Base-by-base conservation (phyloP, 2,329 filamentous ascomycete genomes). In the Diaporthe sp. region DNA sequence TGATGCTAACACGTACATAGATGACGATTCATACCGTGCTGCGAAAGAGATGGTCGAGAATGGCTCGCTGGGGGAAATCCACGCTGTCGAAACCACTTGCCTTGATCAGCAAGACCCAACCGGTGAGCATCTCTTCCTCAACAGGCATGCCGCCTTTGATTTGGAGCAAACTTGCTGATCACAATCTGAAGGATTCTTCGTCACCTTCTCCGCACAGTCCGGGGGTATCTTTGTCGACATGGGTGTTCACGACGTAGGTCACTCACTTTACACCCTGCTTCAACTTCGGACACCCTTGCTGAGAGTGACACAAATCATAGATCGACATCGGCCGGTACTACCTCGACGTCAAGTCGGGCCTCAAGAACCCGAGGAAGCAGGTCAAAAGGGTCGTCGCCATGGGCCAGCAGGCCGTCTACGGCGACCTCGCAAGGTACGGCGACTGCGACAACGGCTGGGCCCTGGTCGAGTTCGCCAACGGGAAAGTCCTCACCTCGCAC, bases 391-490 rank as follows among this genome's bases (percentile, higher is more conserved):
- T 82, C 2, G 79, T 83, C 22, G 81, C 80, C 39, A 77, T 82
- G 72, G 81, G 81, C 7, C 80, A 84, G 57, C 81, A 84, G 63
- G 79, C 79, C 20, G 80, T 83, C 61, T 78, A 81, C 22, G 76
- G 80, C 12, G 83, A 84, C 17, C 81, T 83, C 1, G 78, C 79
- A 47, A 76, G 79, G 75, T 77, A 78, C 44, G 78, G 78, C 61
- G 80, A 81, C 75, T 77, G 75, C 15, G 83, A 84, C 77, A 85
- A 84, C 72, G 83, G 80, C 9, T 80, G 82, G 72, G 83, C 79
- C 4, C 76, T 84, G 10, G 81, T 84, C 13, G 83, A 85, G 76
- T 84, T 84, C 78, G 79, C 81, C 78, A 83, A 82, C 72, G 83
- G 83, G 31, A 83, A 84, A 76, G 80, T 84, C 42, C 80, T 82